These are phyloP conservation scores for Hypoxylon intermedium DNA, from an alignment of 495 filamentous ascomycete genomes.

Conservation along the genomic window DNA sequence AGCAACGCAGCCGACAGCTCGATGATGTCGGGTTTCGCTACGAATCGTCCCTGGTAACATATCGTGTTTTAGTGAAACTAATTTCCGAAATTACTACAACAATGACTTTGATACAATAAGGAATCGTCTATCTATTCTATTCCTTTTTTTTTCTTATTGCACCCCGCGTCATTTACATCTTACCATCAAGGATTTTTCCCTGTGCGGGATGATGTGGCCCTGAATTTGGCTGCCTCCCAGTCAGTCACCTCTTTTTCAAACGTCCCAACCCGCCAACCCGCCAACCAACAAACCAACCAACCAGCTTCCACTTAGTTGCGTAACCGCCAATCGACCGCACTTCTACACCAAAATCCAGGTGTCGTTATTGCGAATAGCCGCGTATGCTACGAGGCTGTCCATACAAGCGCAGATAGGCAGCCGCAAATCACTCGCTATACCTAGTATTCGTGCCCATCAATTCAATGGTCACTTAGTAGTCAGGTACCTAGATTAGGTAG, in stretches of 20 bases:
- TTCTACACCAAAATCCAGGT: conserved; percentile 9
- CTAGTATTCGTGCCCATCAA: conserved; percentile 6
- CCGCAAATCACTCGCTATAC: conserved; percentile 10
- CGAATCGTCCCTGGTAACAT: neutral
- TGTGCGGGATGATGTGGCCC: conserved; percentile 15
- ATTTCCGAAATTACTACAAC: conserved; percentile 23
- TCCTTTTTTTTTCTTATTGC: conserved; percentile 7
- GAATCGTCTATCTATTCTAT: neutral
- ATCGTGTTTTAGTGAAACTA: neutral
- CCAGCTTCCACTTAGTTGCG: conserved; percentile 16
- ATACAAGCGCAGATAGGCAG: conserved; percentile 13
- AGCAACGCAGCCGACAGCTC: conserved; percentile 19
- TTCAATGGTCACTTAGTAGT: conserved; percentile 34
- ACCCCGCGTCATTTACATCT: neutral
- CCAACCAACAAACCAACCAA: conserved; percentile 15
- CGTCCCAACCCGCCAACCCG: conserved; percentile 8
- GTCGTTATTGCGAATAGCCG: conserved; percentile 18
- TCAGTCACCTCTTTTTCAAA: conserved; percentile 16
- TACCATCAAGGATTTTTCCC: conserved; percentile 10
- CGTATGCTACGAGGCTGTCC: conserved; percentile 14
- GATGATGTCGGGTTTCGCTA: conserved; percentile 34
- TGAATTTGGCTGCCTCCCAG: conserved; percentile 26
- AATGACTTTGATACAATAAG: neutral
- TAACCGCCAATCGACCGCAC: conserved; percentile 36
- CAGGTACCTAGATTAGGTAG: conserved; percentile 2